phyloP scores from a whole-genome alignment of 208 protist species.

The Pavlovales sp. region DNA sequence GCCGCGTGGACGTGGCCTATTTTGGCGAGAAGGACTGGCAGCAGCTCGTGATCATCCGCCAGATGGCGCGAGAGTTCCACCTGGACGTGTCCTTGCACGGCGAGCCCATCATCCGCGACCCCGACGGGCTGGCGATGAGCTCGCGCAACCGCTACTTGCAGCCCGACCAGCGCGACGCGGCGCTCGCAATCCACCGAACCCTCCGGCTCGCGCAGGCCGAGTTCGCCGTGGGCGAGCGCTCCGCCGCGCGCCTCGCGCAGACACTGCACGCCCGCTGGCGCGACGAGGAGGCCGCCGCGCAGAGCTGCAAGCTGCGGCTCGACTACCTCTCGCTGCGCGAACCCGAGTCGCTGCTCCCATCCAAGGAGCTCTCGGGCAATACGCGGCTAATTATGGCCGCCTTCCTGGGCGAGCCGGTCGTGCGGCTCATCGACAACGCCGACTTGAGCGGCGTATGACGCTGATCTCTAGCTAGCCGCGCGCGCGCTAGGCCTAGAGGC shows the following conservation, averaged over 20 bases:
- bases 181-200: not conserved
- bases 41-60: constrained; percentile 64
- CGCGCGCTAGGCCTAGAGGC: too few relatives aligned
- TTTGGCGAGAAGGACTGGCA: constrained; percentile 74
- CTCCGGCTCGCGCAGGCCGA: not conserved
- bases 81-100: constrained; percentile 44
- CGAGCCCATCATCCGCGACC: constrained; percentile 58
- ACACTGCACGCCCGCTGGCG: too few relatives aligned
- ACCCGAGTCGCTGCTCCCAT: not conserved
- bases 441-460: not conserved
- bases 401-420: not conserved
- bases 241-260: too few relatives aligned
- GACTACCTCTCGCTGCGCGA: not conserved
- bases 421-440: not conserved
- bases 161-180: not conserved
- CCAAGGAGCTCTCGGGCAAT: not conserved
- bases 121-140: constrained; percentile 65
- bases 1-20: constrained; percentile 56
- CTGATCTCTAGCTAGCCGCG: too few relatives aligned
- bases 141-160: constrained; percentile 11
- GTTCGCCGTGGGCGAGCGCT: not conserved
- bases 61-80: constrained; percentile 66
- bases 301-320: not conserved
- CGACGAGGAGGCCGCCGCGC: not conserved
- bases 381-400: not conserved